Evolutionary conservation across 805 yeast genomes (phyloP).

Genomic region (Novakomyces olei): DNA sequence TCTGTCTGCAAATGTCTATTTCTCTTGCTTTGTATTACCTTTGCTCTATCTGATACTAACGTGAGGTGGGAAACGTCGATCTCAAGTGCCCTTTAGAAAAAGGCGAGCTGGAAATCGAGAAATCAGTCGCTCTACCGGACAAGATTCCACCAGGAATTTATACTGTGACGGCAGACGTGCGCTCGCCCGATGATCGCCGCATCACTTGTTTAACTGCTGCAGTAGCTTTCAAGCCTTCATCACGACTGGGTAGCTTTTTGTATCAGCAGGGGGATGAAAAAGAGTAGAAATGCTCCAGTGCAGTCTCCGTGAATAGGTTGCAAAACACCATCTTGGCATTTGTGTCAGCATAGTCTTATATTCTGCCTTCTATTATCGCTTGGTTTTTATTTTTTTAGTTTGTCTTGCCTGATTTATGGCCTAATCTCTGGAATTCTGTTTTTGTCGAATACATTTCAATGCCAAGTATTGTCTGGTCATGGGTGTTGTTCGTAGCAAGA

Average conservation of each 20-base stretch:
- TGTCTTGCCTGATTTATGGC: too few species aligned
- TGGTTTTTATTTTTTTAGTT: too few species aligned
- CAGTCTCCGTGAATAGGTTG: too few species aligned
- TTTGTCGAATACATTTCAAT: not conserved
- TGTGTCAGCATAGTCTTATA: too few species aligned
- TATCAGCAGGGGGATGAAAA: not conserved
- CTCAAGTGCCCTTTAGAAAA: slow-evolving; percentile 58
- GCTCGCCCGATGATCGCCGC: slow-evolving; percentile 55
- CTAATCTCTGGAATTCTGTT: not conserved
- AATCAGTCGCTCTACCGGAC: slow-evolving; percentile 61
- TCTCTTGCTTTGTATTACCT: too few species aligned
- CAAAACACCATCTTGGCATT: too few species aligned
- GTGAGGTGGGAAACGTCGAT: slow-evolving; percentile 59
- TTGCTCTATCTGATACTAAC: too few species aligned
- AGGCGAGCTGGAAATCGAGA: slow-evolving; percentile 45
- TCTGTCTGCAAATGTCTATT: too few species aligned
- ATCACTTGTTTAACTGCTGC: slow-evolving; percentile 49
- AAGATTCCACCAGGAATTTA: slow-evolving; percentile 81
- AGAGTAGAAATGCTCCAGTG: too few species aligned
- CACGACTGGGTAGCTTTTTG: not conserved
- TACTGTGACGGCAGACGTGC: slow-evolving; percentile 71
- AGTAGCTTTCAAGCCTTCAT: slow-evolving; percentile 14
- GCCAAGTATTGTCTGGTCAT: not conserved
- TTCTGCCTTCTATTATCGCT: too few species aligned
- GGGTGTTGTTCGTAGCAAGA: not conserved